Conservation (phyloP, 345 rosid genomes). For the Excoecaria cochinchinensis region DNA sequence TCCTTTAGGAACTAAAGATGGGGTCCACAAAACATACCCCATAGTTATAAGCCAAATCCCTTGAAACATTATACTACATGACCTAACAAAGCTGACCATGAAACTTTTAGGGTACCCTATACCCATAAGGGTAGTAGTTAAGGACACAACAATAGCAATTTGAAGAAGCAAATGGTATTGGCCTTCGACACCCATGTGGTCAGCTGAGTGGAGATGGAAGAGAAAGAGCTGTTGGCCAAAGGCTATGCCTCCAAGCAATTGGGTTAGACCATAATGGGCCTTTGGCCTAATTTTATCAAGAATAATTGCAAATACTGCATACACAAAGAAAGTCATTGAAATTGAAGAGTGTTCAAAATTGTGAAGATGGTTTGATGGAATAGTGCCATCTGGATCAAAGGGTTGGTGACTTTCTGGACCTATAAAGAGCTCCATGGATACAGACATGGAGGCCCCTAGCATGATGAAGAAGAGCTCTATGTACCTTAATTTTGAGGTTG, state of each 20-base stretch:
- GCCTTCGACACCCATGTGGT: conserved; percentile 80
- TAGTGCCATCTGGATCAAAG: conserved; percentile 69
- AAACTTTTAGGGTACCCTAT: conserved; percentile 59
- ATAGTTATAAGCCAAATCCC: conserved; percentile 72
- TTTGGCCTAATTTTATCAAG: conserved; percentile 43
- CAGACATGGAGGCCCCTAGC: conserved; percentile 51
- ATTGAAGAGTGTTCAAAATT: conserved; percentile 83
- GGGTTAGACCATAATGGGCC: conserved; percentile 42
- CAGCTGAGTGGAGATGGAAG: conserved; percentile 79
- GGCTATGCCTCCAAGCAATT: conserved; percentile 55
- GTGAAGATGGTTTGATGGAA: conserved; percentile 82
- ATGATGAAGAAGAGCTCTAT: conserved; percentile 63
- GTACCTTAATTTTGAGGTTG: conserved; percentile 47
- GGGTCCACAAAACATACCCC: conserved; percentile 83
- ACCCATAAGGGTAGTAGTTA: conserved; percentile 64
- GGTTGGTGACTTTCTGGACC: conserved; percentile 77
- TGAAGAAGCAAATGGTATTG: conserved; percentile 81
- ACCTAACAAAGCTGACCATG: conserved; percentile 66
- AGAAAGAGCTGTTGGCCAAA: conserved; percentile 69
- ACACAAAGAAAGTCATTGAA: conserved; percentile 60
- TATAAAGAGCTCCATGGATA: conserved; percentile 77
- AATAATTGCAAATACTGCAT: conserved; percentile 54
- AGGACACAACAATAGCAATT: conserved; percentile 45
- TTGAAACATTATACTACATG: conserved; percentile 61
- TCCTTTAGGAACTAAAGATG: conserved; percentile 54